Evolutionary conservation across 148 eudicot species (phyloP), one percentile per base, ranked within the genome.

Genomic region (Vaccinium myrtillus): DNA sequence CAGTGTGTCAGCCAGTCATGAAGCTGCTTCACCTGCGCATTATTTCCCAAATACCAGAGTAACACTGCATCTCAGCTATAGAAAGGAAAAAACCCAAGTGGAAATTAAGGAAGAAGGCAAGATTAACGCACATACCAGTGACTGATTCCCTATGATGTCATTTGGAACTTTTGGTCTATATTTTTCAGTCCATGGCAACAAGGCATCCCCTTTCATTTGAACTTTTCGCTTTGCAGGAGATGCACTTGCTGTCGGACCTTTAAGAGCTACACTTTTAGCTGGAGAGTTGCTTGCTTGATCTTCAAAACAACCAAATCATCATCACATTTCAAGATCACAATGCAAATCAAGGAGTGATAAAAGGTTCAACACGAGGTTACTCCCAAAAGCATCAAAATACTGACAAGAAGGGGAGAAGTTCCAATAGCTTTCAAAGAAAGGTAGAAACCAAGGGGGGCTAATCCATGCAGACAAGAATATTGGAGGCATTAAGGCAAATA

Each of bases 171-270:
- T 94, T 75, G 99, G 99, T 83, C 88, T 91, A 80, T 96, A 93
- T 84, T 96, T 96, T 83, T 94, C 99, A 18, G 97, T 91, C 99
- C 99, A 96, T 78, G 97, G 91, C 92, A 92, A 84, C 55, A 86
- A 87, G 88, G 90, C 82, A 58, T 80, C 88, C 80, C 90, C 83
- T 70, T 82, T 87, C 30, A 75, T 85, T 63, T 86, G 83, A 86
- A 32, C 80, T 81, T 86, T 93, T 65, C 50, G 83, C 89, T 88
- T 91, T 74, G 91, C 86, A 83, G 92, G 87, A 78, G 94, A 81
- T 32, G 87, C 84, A 81, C 83, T 79, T 21, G 89, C 30, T 14
- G 84, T 56, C n/a, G 14, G 39, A 70, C 85, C 86, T 84, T 89
- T 91, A 16, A 82, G 67, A 81, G 86, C 88, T 82, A 50, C 83